Base-by-base conservation (phyloP, 768 basidiomycete species). In the Mycena filopes region DNA sequence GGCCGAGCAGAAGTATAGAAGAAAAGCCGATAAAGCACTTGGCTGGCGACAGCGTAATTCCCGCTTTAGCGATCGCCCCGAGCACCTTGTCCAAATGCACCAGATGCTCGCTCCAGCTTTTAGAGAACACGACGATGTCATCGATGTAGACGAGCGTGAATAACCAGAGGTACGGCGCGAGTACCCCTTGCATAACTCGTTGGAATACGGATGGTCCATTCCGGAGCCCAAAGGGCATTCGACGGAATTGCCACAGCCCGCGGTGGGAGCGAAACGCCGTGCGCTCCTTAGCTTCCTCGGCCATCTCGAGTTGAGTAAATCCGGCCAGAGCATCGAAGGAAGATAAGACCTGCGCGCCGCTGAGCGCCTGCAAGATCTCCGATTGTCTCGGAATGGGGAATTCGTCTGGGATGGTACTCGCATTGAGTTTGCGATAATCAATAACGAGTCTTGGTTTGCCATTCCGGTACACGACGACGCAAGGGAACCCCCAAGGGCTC, bases 191-290 rank as follows among this genome's bases (percentile, higher is more conserved):
- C 56, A 57, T 57, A 5, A 57, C 31, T 5, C 57, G 29, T 21
- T 58, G 57, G 31, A 58, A 58, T 2, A 58, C 23, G 1, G 57
- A 58, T 13, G 57, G 57, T 3, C 57, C 45, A 23, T 58, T 58
- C 1, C 57, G 46, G 29, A 58, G 25, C n/a, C 57, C 57, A 21
- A 58, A 58, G 1, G 57, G 57, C 57, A 58, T 58, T 2, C 38
- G 12, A 3, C 26, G 23, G 63, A 79, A 79, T 55, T 79, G 78
- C 48, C 63, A 73, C 1, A 78, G 69, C 0, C 78, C 78, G 38
- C 63, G 36, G 49, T 78, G 78, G 0, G 75, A 73, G 2, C 74
- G 54, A 62, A 79, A 79, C 0, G 76, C 76, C 2, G 74, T 76
- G 36, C 75, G 75, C 42, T 73, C 63, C 10, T 65, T 48, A 23